phyloP scores from a whole-genome alignment of 176 grass and related monocot species.

The Tillandsia leiboldiana region DNA sequence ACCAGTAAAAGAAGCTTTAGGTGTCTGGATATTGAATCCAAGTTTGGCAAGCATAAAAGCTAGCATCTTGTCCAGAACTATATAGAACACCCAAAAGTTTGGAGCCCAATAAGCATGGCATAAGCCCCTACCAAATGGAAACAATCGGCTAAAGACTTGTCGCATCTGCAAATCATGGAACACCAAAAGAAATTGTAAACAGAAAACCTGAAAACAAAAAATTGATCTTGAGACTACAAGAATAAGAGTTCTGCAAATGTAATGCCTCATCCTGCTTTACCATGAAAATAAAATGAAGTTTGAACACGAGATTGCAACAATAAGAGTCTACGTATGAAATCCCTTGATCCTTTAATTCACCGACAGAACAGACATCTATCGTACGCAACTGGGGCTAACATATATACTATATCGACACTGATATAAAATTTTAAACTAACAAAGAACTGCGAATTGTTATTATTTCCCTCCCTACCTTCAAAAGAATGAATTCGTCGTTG shows the following conservation, averaged over 20 bases:
- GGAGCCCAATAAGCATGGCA: constrained; percentile 96
- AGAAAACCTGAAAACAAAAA: constrained; percentile 4
- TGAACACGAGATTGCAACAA: too few species aligned
- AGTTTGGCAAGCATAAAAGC: constrained; percentile 61
- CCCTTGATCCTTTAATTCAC: too few species aligned
- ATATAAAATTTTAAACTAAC: too few species aligned
- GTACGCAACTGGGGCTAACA: too few species aligned
- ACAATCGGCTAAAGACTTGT: constrained; percentile 61
- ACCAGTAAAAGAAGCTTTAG: constrained; percentile 80
- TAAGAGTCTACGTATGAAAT: too few species aligned
- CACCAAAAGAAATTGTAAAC: constrained; percentile 12
- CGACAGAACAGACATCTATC: too few species aligned
- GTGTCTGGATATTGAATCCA: constrained; percentile 53
- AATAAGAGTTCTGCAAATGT: not conserved
- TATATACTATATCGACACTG: too few species aligned
- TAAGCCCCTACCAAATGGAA: constrained; percentile 90
- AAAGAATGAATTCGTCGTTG: too few species aligned
- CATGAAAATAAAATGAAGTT: too few species aligned
- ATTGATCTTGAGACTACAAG: not conserved
- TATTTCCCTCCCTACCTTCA: too few species aligned
- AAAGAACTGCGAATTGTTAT: too few species aligned
- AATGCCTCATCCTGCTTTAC: too few species aligned
- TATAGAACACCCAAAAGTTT: constrained; percentile 95
- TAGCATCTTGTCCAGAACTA: constrained; percentile 77
- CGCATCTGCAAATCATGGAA: constrained; percentile 50